A percentile compares a stretch with the other conserved stretches of the same genome.
Evolutionary conservation across 306 rosid genomes (phyloP).

Genomic region (Herpetospermum pedunculosum): DNA sequence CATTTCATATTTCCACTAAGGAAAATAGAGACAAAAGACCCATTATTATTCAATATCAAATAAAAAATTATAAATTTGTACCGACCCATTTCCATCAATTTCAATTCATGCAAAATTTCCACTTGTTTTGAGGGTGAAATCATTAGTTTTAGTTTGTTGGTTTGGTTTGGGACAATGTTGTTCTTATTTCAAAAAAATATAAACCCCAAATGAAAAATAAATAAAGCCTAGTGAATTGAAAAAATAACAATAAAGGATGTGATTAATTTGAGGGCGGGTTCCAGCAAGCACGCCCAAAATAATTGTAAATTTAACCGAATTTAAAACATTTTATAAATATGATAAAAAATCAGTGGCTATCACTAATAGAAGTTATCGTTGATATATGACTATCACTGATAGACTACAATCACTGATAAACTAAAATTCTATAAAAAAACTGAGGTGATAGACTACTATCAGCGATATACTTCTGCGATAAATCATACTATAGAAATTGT

Average conservation of each 20-base stretch:
- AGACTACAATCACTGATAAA: too few species aligned
- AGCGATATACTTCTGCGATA: too few species aligned
- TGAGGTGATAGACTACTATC: too few species aligned
- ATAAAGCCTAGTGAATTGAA: background rate
- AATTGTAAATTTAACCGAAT: too few species aligned
- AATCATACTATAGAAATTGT: too few species aligned
- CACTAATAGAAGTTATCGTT: too few species aligned
- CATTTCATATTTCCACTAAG: background rate
- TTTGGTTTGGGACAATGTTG: background rate
- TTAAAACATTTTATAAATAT: too few species aligned
- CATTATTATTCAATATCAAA: background rate
- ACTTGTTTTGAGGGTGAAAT: background rate
- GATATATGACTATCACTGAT: too few species aligned
- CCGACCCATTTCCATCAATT: conserved; percentile 1
- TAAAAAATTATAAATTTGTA: background rate
- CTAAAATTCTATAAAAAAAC: too few species aligned
- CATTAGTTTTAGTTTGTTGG: background rate
- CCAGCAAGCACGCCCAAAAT: too few species aligned
- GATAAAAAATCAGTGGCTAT: too few species aligned
- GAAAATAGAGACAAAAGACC: background rate
- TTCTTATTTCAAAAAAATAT: background rate
- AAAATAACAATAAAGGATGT: background rate
- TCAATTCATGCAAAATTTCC: background rate
- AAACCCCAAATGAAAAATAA: background rate
- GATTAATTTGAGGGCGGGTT: too few species aligned